Conservation (phyloP, 2,329 filamentous ascomycete species). For the Paecilomyces sp. region DNA sequence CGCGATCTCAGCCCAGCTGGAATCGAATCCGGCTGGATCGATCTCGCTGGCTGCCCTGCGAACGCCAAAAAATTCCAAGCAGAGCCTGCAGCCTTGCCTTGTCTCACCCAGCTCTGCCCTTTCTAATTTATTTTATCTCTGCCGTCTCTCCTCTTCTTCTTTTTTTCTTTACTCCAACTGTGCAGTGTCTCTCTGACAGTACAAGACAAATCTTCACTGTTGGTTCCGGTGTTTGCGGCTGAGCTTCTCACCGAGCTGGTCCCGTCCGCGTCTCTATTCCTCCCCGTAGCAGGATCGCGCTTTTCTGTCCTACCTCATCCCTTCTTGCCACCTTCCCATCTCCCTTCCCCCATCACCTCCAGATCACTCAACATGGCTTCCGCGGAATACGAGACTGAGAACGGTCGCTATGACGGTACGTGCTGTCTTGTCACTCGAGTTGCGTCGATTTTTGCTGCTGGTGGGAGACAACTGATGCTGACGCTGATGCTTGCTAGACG, state of each 20-base stretch:
- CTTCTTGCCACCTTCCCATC: neutral
- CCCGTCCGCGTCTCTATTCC: neutral
- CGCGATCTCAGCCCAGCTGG: neutral
- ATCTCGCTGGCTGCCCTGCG: neutral
- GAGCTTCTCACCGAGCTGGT: neutral
- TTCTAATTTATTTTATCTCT: neutral
- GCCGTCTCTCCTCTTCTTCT: slow-evolving; percentile 1
- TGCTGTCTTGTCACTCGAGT: slow-evolving; percentile 8
- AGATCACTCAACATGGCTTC: slow-evolving; percentile 31
- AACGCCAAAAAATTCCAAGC: neutral
- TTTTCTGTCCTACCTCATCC: slow-evolving; percentile 15
- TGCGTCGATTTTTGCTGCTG: neutral
- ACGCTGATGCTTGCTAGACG: slow-evolving; percentile 33
- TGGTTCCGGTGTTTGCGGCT: slow-evolving; percentile 5
- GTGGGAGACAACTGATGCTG: neutral
- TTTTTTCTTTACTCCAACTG: slow-evolving; percentile 6
- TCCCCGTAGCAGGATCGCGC: slow-evolving; percentile 3
- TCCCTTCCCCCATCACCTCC: slow-evolving; percentile 3
- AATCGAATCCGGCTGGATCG: neutral
- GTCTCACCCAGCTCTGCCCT: neutral
- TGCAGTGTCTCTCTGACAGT: neutral
- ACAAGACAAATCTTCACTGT: slow-evolving; percentile 5
- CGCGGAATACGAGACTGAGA: slow-evolving; percentile 61
- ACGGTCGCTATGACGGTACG: slow-evolving; percentile 60
- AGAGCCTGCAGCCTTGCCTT: neutral